Evolutionary conservation across 306 rosid species (phyloP).

Genomic region (Cicer cuneatum): DNA sequence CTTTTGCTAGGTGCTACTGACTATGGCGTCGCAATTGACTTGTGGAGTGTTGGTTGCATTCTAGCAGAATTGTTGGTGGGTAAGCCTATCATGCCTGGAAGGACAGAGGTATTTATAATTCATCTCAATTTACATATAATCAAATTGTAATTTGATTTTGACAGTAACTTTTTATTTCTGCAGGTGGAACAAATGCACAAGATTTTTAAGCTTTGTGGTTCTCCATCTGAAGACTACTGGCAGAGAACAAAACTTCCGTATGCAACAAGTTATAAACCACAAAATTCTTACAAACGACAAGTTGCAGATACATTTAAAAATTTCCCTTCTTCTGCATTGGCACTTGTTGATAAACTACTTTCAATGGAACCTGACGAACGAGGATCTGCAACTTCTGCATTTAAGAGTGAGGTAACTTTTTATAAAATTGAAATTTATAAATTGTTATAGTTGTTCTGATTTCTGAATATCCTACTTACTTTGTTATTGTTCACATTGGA

Average conservation of each 20-base stretch:
- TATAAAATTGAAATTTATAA: no score
- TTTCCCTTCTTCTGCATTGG: slow-evolving; percentile 65
- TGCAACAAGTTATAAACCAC: slow-evolving; percentile 94
- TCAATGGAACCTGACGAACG: slow-evolving; percentile 71
- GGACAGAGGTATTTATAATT: slow-evolving; percentile 73
- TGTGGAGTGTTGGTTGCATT: slow-evolving; percentile 95
- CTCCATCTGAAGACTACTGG: slow-evolving; percentile 88
- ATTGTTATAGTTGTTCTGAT: background rate
- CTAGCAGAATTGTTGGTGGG: slow-evolving; percentile 81
- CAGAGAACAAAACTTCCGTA: slow-evolving; percentile 74
- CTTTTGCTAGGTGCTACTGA: slow-evolving; percentile 89
- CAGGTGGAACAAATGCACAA: slow-evolving; percentile 99
- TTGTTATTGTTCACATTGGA: slow-evolving; percentile 21
- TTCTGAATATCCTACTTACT: slow-evolving; percentile 30
- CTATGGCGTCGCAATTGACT: slow-evolving; percentile 77
- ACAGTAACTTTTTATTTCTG: slow-evolving; percentile 11
- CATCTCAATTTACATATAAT: background rate
- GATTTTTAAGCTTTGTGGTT: slow-evolving; percentile 94
- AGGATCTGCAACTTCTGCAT: slow-evolving; percentile 77
- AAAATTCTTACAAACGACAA: slow-evolving; percentile 67
- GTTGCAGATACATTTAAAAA: slow-evolving; percentile 64
- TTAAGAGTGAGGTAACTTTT: slow-evolving; percentile 58
- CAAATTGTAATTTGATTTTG: background rate
- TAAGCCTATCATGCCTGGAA: slow-evolving; percentile 95
- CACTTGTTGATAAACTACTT: slow-evolving; percentile 77